Base-by-base conservation (phyloP, 768 basidiomycete genomes). In the Mycena sanguinolenta region DNA sequence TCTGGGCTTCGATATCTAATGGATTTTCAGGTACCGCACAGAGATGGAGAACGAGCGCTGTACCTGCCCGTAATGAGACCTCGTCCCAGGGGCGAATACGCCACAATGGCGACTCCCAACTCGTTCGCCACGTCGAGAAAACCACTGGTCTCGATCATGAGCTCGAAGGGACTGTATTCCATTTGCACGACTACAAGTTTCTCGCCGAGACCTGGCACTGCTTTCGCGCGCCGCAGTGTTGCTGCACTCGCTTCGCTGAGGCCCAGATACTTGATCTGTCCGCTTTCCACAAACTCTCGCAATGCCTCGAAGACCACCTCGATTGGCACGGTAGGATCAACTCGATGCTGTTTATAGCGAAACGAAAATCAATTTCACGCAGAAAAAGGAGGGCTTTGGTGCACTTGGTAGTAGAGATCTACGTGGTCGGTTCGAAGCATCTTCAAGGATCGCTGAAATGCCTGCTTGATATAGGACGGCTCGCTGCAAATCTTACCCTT, bases 401-500 rank as follows among this genome's bases (percentile, higher is more conserved):
- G n/a, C 27, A 68, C 76, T 32, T 78, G 72, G 34, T 83, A 83
- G 62, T 75, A 82, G 25, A 83, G 73, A 30, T 83, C 82, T 6
- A 83, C 70, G 25, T 65, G 49, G 2, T 73, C 63, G 2, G 80
- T 77, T 27, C 78, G 77, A 36, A 83, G 72, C 30, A 67, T 68
- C 50, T 76, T 65, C 25, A 85, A 74, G 0, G 82, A 81, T 36
- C n/a, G 69, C 23, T 82, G 70, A 32, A 81, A 52, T 0, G 77
- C 75, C 53, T 78, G 67, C 4, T 71, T 69, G 34, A 79, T 78
- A 58, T 83, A 79, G n/a, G 78, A 54, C 0, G 83, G 77, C 17
- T 81, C 78, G 60, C 82, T 83, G 46, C 80, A 76, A 16, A 81
- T 68, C 0, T 73, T 75, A 7, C 64, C 59, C 46, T 70, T 58